Evolutionary conservation across 2,329 filamentous ascomycete species (phyloP).

Genomic region (Samsoniella hepiali): DNA sequence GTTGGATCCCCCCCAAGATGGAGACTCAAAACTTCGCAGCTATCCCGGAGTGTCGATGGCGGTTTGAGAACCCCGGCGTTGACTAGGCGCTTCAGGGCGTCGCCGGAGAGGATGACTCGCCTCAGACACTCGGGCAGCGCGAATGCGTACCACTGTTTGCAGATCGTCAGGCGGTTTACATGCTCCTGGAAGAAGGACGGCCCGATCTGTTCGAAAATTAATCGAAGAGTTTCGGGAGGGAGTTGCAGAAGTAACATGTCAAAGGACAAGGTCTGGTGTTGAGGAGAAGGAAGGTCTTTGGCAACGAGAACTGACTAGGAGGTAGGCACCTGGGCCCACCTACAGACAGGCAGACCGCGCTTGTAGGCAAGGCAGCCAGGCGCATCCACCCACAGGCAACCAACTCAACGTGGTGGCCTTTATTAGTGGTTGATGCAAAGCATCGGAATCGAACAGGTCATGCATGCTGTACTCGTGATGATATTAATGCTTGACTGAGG

Average conservation of each 20-base stretch:
- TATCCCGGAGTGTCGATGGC: not conserved
- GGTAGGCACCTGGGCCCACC: too few species aligned
- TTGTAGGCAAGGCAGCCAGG: too few species aligned
- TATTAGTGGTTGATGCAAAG: too few species aligned
- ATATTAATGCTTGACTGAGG: too few species aligned
- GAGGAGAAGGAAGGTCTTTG: too few species aligned
- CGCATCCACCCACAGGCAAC: too few species aligned
- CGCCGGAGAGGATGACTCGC: slow-evolving; percentile 13
- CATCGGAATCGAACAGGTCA: too few species aligned
- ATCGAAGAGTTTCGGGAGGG: slow-evolving; percentile 21
- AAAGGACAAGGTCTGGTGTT: not conserved
- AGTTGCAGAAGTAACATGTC: slow-evolving; percentile 23
- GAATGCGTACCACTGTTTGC: slow-evolving; percentile 24
- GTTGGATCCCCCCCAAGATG: not conserved
- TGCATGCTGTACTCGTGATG: too few species aligned
- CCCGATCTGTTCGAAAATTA: slow-evolving; percentile 23
- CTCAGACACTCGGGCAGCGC: slow-evolving; percentile 20
- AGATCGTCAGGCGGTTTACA: slow-evolving; percentile 21
- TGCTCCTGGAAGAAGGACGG: slow-evolving; percentile 23
- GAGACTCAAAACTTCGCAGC: not conserved
- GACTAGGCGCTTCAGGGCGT: slow-evolving; percentile 10
- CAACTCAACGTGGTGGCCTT: too few species aligned
- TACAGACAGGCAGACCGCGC: too few species aligned
- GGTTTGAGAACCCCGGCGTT: not conserved
- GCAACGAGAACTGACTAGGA: too few species aligned